Conservation (phyloP, 2,329 filamentous ascomycete species). For the Chaetomium globosum region DNA sequence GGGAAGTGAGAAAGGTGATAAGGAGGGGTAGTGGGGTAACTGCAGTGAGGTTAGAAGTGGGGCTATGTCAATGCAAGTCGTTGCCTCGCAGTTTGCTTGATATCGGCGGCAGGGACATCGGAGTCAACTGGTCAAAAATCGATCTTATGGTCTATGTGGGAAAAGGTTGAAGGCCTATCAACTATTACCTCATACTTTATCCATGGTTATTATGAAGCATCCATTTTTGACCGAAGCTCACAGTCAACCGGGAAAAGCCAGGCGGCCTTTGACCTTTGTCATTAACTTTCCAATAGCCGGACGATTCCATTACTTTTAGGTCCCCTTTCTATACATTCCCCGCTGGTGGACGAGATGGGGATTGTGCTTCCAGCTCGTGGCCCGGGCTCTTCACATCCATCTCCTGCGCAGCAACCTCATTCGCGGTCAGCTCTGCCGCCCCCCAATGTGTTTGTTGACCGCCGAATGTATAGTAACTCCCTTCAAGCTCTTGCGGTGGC, state of each 20-base stretch:
- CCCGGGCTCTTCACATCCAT: neutral
- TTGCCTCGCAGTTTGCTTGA: no score
- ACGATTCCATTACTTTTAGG: neutral
- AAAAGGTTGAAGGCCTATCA: neutral
- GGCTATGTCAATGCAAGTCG: no score
- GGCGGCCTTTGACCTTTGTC: neutral
- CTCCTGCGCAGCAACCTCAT: neutral
- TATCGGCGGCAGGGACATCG: no score
- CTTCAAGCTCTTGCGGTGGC: neutral
- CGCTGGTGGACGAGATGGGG: neutral
- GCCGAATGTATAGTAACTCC: neutral
- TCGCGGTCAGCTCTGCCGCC: neutral
- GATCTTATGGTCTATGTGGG: no score
- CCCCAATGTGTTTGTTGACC: neutral
- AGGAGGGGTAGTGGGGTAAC: conserved; percentile 24
- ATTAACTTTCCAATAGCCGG: neutral
- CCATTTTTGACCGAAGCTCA: neutral
- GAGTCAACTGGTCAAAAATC: no score
- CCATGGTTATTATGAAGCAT: neutral
- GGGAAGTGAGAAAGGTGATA: no score
- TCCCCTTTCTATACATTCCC: neutral
- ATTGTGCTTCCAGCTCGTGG: neutral
- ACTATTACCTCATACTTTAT: neutral
- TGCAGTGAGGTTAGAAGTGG: conserved; percentile 1
- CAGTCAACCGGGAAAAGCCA: no score